Conservation (phyloP, 2,329 filamentous ascomycete genomes). For the Bipolaris cookei region DNA sequence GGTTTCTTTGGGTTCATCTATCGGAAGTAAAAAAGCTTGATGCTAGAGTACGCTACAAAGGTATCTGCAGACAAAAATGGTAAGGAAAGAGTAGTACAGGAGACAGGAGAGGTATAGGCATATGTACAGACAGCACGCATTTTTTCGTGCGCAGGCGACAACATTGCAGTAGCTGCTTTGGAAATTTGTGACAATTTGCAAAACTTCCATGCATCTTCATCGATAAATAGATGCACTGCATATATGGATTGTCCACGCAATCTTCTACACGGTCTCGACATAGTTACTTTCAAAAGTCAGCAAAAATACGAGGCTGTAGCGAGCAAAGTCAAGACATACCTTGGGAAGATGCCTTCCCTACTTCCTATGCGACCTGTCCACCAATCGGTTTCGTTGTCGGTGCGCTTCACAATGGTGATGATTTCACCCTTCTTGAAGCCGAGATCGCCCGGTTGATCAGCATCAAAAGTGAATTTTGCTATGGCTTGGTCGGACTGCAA, state of each 20-base stretch:
- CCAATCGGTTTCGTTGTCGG: constrained; percentile 94
- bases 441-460: constrained; percentile 89
- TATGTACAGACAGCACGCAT: constrained; percentile 17
- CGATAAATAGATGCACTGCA: not conserved
- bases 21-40: not conserved
- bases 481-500: constrained; percentile 76
- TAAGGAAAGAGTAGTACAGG: not conserved
- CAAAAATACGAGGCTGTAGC: not conserved
- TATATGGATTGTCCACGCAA: not conserved
- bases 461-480: constrained; percentile 91
- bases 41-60: constrained; percentile 10
- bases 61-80: constrained; percentile 12
- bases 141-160: constrained; percentile 16
- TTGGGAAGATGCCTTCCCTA: constrained; percentile 90
- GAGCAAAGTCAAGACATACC: constrained; percentile 54
- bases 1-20: not conserved
- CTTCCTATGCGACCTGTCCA: constrained; percentile 92
- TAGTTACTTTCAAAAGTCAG: constrained; percentile 45
- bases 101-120: not conserved
- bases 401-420: constrained; percentile 93
- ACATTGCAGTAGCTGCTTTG: not conserved
- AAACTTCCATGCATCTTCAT: not conserved
- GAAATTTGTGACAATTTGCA: not conserved
- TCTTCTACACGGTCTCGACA: constrained; percentile 45
- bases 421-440: constrained; percentile 97